Evolutionary conservation across 2,329 filamentous ascomycete species (phyloP).

Genomic region (Trichoderma semiorbis): DNA sequence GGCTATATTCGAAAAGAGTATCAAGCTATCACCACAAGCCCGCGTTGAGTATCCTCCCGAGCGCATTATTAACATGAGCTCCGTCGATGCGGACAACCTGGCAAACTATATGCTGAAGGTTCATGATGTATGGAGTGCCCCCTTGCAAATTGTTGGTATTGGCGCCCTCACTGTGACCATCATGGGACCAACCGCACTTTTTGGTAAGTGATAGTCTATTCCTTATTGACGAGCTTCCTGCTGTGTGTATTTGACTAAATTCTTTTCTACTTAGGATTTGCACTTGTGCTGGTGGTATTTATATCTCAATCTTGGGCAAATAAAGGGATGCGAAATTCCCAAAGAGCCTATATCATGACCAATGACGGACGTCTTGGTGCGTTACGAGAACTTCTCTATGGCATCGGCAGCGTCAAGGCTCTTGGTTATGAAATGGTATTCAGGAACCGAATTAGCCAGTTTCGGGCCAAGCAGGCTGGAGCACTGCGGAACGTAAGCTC

Average conservation of each 20-base stretch:
- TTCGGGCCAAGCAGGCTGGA: not conserved
- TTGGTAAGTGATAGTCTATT: not conserved
- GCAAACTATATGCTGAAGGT: not conserved
- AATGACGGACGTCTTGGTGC: not conserved
- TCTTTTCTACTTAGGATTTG: not conserved
- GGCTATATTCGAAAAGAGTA: not conserved
- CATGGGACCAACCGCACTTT: not conserved
- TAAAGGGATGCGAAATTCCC: not conserved
- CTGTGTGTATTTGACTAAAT: not conserved
- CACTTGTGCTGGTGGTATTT: not conserved
- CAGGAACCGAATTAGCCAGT: not conserved
- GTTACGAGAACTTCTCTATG: not conserved
- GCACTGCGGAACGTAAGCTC: not conserved
- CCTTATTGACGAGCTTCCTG: not conserved
- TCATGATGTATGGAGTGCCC: not conserved
- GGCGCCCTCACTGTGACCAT: not conserved
- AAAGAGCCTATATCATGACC: not conserved
- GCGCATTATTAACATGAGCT: not conserved
- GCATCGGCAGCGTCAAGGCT: not conserved
- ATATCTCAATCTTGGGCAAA: not conserved
- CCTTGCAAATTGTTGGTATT: not conserved
- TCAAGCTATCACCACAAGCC: not conserved
- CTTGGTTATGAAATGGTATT: not conserved
- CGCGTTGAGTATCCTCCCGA: not conserved
- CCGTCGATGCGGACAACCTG: not conserved